phyloP scores from a whole-genome alignment of 371 early-diverging fungal species.

The Saksenaea oblongispora region DNA sequence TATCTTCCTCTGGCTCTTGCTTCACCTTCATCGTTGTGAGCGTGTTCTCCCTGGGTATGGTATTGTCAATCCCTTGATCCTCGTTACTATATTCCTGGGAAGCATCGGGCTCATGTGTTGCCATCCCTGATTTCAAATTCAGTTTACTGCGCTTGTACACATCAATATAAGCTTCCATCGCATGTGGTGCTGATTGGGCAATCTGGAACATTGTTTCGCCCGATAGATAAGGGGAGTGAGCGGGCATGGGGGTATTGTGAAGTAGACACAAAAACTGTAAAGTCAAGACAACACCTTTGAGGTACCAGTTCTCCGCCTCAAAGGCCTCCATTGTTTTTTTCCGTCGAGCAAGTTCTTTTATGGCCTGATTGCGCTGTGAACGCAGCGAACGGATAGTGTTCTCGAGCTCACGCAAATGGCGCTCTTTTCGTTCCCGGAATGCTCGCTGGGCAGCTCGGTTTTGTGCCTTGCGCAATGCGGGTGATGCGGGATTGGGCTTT shows the following conservation, averaged over 20 bases:
- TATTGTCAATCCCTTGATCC: no score
- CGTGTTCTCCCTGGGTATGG: no score
- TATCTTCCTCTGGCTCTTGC: no score
- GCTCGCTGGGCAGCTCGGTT: slow-evolving; percentile 78
- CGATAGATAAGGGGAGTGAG: slow-evolving; percentile 24
- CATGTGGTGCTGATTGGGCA: slow-evolving; percentile 19
- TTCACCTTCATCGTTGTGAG: no score
- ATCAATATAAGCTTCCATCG: slow-evolving; percentile 27
- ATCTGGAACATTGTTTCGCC: slow-evolving; percentile 24
- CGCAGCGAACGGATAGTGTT: slow-evolving; percentile 61
- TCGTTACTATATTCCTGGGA: neutral
- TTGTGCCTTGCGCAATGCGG: slow-evolving; percentile 69
- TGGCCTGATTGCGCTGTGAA: slow-evolving; percentile 42
- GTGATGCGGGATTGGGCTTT: slow-evolving; percentile 66
- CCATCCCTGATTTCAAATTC: slow-evolving; percentile 15
- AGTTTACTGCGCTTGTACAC: slow-evolving; percentile 22
- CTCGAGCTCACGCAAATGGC: slow-evolving; percentile 64
- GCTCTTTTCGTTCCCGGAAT: slow-evolving; percentile 73
- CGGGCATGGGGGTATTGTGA: slow-evolving; percentile 24
- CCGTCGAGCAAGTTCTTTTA: slow-evolving; percentile 43
- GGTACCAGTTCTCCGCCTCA: slow-evolving; percentile 56
- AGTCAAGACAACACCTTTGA: slow-evolving; percentile 42
- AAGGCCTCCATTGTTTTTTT: slow-evolving; percentile 47
- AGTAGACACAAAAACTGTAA: slow-evolving; percentile 40
- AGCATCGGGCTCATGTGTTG: slow-evolving; percentile 8